Conservation (phyloP, 352 stramenopile genomes). For the Pythium folliculosum region DNA sequence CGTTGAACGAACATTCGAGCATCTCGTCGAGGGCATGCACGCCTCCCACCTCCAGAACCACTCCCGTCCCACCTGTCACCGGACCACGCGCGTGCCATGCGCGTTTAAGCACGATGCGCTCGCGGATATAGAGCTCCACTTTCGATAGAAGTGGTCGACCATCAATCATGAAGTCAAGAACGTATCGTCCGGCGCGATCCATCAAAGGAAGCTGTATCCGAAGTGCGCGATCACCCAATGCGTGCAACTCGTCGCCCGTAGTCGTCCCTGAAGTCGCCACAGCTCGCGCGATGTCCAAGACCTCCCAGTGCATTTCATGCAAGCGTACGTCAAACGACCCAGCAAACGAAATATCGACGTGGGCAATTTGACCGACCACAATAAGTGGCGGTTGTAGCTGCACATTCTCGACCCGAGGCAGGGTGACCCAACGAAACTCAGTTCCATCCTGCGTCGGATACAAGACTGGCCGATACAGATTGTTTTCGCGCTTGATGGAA, state of each 20-base stretch:
- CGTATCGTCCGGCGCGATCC: background rate
- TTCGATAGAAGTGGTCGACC: background rate
- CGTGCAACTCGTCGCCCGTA: background rate
- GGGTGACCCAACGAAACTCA: background rate
- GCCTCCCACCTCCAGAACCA: constrained; percentile 5
- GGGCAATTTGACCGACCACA: background rate
- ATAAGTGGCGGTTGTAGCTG: background rate
- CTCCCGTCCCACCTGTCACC: constrained; percentile 1
- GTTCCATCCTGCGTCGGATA: background rate
- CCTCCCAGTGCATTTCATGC: background rate
- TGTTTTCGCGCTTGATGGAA: background rate
- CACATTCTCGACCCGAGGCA: background rate
- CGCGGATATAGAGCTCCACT: background rate
- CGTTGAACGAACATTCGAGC: constrained; percentile 22
- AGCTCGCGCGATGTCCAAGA: background rate
- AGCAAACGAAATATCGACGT: background rate
- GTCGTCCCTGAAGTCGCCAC: background rate
- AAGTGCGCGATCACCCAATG: background rate
- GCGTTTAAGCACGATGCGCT: background rate
- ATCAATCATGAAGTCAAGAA: background rate
- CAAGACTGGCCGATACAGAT: too few relatives aligned
- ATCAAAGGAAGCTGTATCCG: background rate
- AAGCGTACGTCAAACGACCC: background rate
- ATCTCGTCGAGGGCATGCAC: constrained; percentile 23
- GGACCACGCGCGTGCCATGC: background rate